phyloP scores from a whole-genome alignment of 768 basidiomycete genomes.

The Boletus reticulatus region DNA sequence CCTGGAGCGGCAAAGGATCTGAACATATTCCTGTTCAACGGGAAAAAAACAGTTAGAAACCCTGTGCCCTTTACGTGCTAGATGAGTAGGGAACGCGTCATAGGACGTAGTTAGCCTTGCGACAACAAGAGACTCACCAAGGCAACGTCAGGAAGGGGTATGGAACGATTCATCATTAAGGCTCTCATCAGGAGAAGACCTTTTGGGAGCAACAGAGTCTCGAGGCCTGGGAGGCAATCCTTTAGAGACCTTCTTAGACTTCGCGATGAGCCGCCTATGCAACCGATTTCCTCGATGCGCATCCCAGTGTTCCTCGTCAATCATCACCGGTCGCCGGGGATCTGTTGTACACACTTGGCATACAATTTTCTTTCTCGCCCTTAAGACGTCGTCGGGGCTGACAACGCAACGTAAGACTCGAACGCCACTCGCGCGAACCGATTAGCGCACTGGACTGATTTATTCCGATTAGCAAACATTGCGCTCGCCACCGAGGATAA shows the following conservation, averaged over 20 bases:
- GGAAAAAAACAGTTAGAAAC: background rate
- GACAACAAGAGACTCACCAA: slow-evolving; percentile 8
- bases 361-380: slow-evolving; percentile 52
- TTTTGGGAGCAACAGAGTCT: background rate
- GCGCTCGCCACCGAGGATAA: slow-evolving; percentile 54
- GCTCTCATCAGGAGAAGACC: slow-evolving; percentile 6
- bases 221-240: background rate
- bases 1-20: background rate
- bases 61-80: background rate
- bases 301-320: slow-evolving; percentile 57
- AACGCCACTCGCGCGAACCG: background rate
- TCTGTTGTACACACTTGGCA: slow-evolving; percentile 66
- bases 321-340: slow-evolving; percentile 55
- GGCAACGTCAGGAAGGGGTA: slow-evolving; percentile 6
- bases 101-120: background rate
- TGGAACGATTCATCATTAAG: background rate
- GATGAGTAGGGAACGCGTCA: background rate
- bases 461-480: slow-evolving; percentile 47
- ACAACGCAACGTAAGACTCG: slow-evolving; percentile 10
- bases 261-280: slow-evolving; percentile 50
- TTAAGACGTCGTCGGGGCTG: slow-evolving; percentile 58
- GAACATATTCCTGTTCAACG: background rate
- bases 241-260: slow-evolving; percentile 18
- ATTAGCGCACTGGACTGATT: slow-evolving; percentile 45
- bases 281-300: slow-evolving; percentile 53